Conservation (phyloP, 805 yeast genomes). For the Teunomyces funiuensis region DNA sequence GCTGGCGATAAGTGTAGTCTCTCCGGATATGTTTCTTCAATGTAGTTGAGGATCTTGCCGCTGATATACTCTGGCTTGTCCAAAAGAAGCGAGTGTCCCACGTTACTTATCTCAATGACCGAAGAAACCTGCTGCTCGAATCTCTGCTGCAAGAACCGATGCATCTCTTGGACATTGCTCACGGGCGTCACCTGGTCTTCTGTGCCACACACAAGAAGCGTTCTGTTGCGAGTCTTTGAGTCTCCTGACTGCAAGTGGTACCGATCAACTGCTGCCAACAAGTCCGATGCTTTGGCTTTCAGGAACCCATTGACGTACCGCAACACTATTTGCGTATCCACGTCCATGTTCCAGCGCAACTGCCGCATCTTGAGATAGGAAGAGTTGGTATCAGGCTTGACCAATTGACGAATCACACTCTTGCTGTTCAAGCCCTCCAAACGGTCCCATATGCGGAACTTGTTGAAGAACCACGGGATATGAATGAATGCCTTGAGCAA, state of each 20-base stretch:
- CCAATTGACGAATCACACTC: slow-evolving; percentile 59
- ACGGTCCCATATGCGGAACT: slow-evolving; percentile 59
- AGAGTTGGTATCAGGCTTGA: slow-evolving; percentile 14
- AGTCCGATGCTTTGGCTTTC: slow-evolving; percentile 44
- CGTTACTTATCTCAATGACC: slow-evolving; percentile 41
- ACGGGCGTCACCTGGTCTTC: slow-evolving; percentile 58
- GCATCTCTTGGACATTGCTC: slow-evolving; percentile 29
- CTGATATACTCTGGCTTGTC: slow-evolving; percentile 64
- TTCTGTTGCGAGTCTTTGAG: slow-evolving; percentile 36
- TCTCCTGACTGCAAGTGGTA: slow-evolving; percentile 35
- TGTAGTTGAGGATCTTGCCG: slow-evolving; percentile 59
- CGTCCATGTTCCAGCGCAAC: slow-evolving; percentile 69
- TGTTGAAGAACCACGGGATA: slow-evolving; percentile 50
- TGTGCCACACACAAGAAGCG: slow-evolving; percentile 59
- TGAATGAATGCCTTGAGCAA: slow-evolving; percentile 32
- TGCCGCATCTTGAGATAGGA: slow-evolving; percentile 52
- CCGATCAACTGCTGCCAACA: slow-evolving; percentile 38
- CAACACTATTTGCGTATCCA: slow-evolving; percentile 53
- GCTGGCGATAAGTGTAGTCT: slow-evolving; percentile 58
- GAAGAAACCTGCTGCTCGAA: slow-evolving; percentile 29
- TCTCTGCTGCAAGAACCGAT: slow-evolving; percentile 21
- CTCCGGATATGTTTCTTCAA: slow-evolving; percentile 48
- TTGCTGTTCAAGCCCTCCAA: slow-evolving; percentile 58
- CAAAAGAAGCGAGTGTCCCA: slow-evolving; percentile 66
- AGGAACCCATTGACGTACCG: slow-evolving; percentile 52